Percentiles rank a stretch among this genome's conserved stretches.
Evolutionary conservation across 225 moss, liverwort and hornwort species (phyloP).

Genomic region (Pleurozium schreberi): DNA sequence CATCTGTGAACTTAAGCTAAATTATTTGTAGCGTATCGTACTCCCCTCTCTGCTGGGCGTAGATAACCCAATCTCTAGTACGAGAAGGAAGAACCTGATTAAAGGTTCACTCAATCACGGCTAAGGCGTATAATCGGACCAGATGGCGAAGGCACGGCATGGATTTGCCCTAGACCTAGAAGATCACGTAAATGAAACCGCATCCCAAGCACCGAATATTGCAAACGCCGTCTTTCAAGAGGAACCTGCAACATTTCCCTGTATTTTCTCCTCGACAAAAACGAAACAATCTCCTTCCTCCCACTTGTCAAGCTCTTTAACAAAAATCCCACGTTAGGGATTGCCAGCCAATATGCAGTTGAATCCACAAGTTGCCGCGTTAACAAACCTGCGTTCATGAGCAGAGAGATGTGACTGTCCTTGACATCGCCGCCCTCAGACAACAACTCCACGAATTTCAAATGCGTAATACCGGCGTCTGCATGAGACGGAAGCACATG

Average conservation of each 20-base stretch:
- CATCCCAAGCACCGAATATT: constrained; percentile 77
- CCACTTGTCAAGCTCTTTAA: constrained; percentile 73
- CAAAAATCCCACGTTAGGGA: constrained; percentile 70
- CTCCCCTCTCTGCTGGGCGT: neutral
- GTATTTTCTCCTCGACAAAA: constrained; percentile 61
- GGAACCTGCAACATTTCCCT: constrained; percentile 75
- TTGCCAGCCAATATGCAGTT: constrained; percentile 79
- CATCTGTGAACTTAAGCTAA: neutral
- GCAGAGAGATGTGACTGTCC: constrained; percentile 76
- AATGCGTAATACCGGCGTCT: constrained; percentile 65
- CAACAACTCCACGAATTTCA: constrained; percentile 54
- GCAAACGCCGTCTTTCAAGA: constrained; percentile 64
- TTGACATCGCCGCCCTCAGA: constrained; percentile 54
- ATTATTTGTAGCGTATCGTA: neutral
- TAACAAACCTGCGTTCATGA: constrained; percentile 85
- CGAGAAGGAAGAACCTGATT: neutral
- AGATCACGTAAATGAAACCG: constrained; percentile 92
- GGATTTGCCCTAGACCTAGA: constrained; percentile 58
- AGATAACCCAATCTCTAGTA: neutral
- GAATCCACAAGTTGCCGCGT: constrained; percentile 83
- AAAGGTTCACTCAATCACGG: constrained; percentile 25
- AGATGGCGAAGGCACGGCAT: constrained; percentile 56
- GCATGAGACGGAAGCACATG: constrained; percentile 54
- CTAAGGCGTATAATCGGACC: constrained; percentile 76
- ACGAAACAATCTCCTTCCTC: constrained; percentile 72